Percentiles rank a stretch among this genome's conserved stretches.
phyloP scores from a whole-genome alignment of 768 basidiomycete genomes.

The Macrolepiota albuminosa region DNA sequence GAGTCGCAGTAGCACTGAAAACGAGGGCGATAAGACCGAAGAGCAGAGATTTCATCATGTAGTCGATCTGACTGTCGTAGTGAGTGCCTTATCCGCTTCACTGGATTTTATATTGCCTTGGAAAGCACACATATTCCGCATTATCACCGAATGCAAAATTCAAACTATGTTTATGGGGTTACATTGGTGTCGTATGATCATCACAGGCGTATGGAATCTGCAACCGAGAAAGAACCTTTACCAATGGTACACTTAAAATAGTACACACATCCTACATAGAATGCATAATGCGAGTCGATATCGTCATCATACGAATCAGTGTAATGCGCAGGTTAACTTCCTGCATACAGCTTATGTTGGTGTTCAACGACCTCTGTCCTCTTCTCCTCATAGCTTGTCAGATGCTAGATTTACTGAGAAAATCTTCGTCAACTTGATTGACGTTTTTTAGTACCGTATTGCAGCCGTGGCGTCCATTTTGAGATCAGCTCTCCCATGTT shows the following conservation, averaged over 20 bases:
- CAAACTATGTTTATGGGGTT: neutral
- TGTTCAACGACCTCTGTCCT: neutral
- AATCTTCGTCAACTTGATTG: neutral
- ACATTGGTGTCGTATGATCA: slow-evolving; percentile 2
- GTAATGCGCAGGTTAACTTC: neutral
- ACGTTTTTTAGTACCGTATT: neutral
- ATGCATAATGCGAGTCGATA: neutral
- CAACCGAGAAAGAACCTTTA: neutral
- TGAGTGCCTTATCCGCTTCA: neutral
- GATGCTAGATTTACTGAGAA: neutral
- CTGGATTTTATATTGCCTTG: neutral
- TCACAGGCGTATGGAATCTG: neutral
- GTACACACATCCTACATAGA: too few species aligned
- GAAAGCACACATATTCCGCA: neutral
- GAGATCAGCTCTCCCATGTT: neutral
- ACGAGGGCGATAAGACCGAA: slow-evolving; percentile 1
- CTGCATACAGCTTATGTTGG: neutral
- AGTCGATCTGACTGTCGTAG: neutral
- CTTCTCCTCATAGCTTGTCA: neutral
- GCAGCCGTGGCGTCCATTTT: neutral
- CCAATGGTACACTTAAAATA: neutral
- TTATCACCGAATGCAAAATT: neutral
- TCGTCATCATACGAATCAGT: neutral
- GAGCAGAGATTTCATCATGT: slow-evolving; percentile 3
- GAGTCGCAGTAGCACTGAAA: neutral